Percentiles rank a stretch among this genome's conserved stretches.
These are phyloP conservation scores for Aspergillus panamensis DNA, from an alignment of 495 filamentous ascomycete species.

Conservation along the genomic window DNA sequence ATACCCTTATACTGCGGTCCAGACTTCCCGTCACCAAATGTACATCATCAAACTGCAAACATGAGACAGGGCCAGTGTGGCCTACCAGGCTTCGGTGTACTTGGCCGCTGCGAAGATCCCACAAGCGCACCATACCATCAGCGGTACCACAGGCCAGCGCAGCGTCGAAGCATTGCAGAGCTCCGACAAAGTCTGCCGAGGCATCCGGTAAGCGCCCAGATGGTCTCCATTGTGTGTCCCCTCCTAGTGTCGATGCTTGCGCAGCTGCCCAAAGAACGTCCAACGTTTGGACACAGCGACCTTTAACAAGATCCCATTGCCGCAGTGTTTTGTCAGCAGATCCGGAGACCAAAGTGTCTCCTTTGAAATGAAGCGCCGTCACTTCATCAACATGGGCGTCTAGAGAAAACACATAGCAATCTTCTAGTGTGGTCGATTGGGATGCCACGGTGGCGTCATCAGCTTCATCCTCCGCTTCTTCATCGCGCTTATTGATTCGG, in stretches of 20 bases:
- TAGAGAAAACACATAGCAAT: constrained; percentile 82
- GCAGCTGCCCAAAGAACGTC: constrained; percentile 99
- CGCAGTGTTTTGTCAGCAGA: constrained; percentile 95
- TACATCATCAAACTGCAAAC: constrained; percentile 93
- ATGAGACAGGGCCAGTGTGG: constrained; percentile 93
- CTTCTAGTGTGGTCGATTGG: constrained; percentile 69
- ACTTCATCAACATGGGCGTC: constrained; percentile 92
- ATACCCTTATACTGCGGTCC: constrained; percentile 90
- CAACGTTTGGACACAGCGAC: constrained; percentile 92
- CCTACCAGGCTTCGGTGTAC: constrained; percentile 95
- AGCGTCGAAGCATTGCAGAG: constrained; percentile 94
- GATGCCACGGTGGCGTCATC: constrained; percentile 51
- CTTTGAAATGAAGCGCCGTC: constrained; percentile 86
- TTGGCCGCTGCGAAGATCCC: constrained; percentile 95
- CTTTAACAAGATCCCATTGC: constrained; percentile 96
- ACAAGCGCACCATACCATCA: constrained; percentile 94
- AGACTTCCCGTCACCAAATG: constrained; percentile 92
- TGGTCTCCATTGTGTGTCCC: constrained; percentile 52
- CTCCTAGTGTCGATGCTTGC: constrained; percentile 72
- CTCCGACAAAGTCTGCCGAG: constrained; percentile 88
- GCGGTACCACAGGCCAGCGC: constrained; percentile 97
- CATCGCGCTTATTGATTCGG: constrained; percentile 61
- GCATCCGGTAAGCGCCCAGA: constrained; percentile 59
- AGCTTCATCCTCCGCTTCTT: constrained; percentile 58
- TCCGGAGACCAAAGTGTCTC: constrained; percentile 86